A percentile compares a stretch with the other conserved stretches of the same genome.
phyloP scores from a whole-genome alignment of 306 rosid genomes.

The Quercus agrifolia region DNA sequence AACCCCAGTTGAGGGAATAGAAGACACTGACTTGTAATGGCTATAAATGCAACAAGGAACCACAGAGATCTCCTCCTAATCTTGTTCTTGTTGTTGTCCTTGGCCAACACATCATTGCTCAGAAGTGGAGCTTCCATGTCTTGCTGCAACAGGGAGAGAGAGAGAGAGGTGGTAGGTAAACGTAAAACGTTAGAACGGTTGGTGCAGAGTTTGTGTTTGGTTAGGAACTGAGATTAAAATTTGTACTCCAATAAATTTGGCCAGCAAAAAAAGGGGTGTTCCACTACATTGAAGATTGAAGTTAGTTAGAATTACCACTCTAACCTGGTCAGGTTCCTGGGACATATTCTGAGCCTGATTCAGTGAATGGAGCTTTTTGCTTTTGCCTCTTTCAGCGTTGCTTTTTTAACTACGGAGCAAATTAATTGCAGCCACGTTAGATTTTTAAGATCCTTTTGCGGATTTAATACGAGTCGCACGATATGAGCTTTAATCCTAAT shows the following conservation, averaged over 20 bases:
- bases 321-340: too few species aligned
- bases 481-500: too few species aligned
- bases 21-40: conserved; percentile 31
- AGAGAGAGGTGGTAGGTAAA: background rate
- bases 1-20: background rate
- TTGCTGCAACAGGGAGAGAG: background rate
- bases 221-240: background rate
- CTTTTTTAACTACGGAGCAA: too few species aligned
- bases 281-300: too few species aligned
- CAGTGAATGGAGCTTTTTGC: too few species aligned
- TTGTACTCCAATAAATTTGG: background rate
- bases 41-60: conserved; percentile 24
- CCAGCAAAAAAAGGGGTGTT: too few species aligned
- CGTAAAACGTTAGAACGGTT: background rate
- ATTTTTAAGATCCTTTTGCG: too few species aligned
- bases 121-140: conserved; percentile 40
- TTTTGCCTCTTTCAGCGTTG: too few species aligned
- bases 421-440: too few species aligned
- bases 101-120: conserved; percentile 9
- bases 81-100: background rate
- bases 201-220: background rate
- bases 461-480: too few species aligned
- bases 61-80: conserved; percentile 13
- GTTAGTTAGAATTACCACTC: too few species aligned
- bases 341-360: too few species aligned